Base-by-base conservation (phyloP, 768 basidiomycete species). In the Paxillus involutus region DNA sequence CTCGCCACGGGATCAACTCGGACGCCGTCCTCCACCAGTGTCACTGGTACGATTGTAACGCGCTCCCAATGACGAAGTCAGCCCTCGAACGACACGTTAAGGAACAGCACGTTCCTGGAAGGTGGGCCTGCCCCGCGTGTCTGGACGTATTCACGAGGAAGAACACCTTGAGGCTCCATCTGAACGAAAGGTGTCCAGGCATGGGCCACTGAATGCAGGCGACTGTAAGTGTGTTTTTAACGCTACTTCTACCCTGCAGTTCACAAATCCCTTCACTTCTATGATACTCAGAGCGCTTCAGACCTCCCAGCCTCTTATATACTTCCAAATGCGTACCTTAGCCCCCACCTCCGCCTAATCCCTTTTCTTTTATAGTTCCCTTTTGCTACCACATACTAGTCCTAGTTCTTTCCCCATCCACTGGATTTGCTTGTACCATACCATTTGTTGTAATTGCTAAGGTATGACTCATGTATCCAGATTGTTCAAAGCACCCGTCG, bases 41-140 rank as follows among this genome's bases (percentile, higher is more conserved):
- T 30, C 10, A 4, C 32, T 64, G 63, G 64, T 0, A 30, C 1
- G 46, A 0, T 13, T 65, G 63, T 46, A 0, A 1, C 9, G 37
- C 1, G 10, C 0, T 0, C 2, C 37, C 43, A 0, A 60, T 65
- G 63, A 44, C 3, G 41, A 56, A 3, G 30, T 6, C 56, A 0
- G 54, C 49, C 29, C 54, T 64, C 4, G 52, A 55, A 10, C 39
- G 63, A 0, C 63, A 64, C 14, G 1, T 47, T 2, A 43, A 9
- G 0, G 63, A 65, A 1, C 52, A 45, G 2, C 63, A 64, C 24
- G 8, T 59, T 12, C 49, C 59, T 0, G 49, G 14, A 2, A 52
- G 6, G 11, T 65, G 63, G 63, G 44, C 51, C 0, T 64, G 63
- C 9, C 55, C 51, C 0, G 0, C 0, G 1, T 63, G 61, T n/a